Conservation (phyloP, 768 basidiomycete genomes). For the Boletus rubroflammeus region DNA sequence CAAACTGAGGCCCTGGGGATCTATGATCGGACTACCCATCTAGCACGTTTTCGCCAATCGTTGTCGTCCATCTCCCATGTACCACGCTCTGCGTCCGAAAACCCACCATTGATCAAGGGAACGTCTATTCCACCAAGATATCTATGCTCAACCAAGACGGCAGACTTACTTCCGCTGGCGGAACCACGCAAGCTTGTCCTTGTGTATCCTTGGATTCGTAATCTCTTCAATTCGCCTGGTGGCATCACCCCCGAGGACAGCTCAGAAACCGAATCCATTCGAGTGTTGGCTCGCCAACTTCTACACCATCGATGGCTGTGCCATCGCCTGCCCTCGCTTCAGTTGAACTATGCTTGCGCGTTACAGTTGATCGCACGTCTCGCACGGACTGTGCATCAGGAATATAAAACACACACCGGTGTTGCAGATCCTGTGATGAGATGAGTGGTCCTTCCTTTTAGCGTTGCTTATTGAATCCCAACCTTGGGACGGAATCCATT, state of each 20-base stretch:
- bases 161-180: neutral
- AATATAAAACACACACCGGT: no score
- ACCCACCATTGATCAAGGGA: neutral
- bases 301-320: neutral
- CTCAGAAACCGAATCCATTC: neutral
- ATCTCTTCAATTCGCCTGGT: neutral
- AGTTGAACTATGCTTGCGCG: neutral
- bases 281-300: neutral
- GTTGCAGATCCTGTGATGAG: neutral
- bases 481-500: no score
- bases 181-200: neutral
- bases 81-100: neutral
- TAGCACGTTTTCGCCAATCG: neutral
- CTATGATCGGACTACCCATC: neutral
- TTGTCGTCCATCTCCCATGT: neutral
- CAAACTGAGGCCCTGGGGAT: no score
- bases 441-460: neutral
- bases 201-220: neutral
- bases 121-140: neutral
- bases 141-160: no score
- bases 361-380: neutral
- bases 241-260: neutral
- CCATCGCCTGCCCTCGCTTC: neutral
- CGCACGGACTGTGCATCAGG: neutral
- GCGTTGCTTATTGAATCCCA: no score